Conservation (phyloP, 495 filamentous ascomycete genomes). For the Rusavskia elegans region DNA sequence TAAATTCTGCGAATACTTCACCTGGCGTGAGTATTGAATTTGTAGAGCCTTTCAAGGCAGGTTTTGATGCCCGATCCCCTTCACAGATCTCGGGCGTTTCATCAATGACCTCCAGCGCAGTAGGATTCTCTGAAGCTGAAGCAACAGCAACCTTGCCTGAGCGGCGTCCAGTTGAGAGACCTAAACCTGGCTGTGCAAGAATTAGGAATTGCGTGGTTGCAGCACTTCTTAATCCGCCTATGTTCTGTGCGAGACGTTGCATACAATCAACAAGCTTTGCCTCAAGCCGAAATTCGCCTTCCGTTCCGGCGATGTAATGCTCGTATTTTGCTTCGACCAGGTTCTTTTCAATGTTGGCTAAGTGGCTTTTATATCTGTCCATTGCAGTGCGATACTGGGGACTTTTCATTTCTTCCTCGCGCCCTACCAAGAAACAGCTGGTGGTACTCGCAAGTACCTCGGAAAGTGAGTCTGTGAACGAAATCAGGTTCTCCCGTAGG, state of each 20-base stretch:
- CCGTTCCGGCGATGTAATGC: constrained; percentile 70
- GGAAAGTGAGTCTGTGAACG: constrained; percentile 58
- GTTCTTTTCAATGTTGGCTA: constrained; percentile 59
- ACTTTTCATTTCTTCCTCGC: constrained; percentile 57
- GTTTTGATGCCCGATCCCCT: constrained; percentile 34
- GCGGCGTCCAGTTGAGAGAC: neutral
- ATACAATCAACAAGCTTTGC: constrained; percentile 68
- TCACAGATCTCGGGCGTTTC: constrained; percentile 52
- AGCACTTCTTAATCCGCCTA: constrained; percentile 82
- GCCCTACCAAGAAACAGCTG: constrained; percentile 68
- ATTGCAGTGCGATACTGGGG: constrained; percentile 47
- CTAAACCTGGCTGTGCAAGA: constrained; percentile 40
- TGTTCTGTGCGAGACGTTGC: constrained; percentile 73
- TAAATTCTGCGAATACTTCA: constrained; percentile 80
- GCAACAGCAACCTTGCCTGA: neutral
- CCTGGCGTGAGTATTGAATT: constrained; percentile 30
- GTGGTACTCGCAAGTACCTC: constrained; percentile 74
- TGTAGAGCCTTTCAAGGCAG: constrained; percentile 7
- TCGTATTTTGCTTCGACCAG: constrained; percentile 81
- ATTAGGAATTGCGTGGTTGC: constrained; percentile 79
- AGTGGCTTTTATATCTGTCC: constrained; percentile 50
- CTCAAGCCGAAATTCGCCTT: constrained; percentile 67
- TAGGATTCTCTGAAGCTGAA: constrained; percentile 16
- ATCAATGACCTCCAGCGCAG: constrained; percentile 44
- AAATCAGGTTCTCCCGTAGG: constrained; percentile 59